These are phyloP conservation scores for Coleophoma eucalyptorum DNA, from an alignment of 2,329 filamentous ascomycete genomes.

Conservation along the genomic window DNA sequence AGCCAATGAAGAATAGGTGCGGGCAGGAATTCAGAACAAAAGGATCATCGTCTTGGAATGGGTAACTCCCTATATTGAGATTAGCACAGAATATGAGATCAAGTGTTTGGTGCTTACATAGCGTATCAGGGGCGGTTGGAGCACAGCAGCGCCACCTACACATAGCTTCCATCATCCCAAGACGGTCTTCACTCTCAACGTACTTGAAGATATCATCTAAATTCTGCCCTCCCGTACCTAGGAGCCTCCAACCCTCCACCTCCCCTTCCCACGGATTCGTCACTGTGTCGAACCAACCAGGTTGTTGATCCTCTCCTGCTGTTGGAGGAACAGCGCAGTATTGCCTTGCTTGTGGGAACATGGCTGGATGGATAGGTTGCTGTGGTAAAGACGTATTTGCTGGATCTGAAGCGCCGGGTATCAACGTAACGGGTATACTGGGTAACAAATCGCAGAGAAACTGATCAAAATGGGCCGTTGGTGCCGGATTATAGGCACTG, in stretches of 20 bases:
- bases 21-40: conserved; percentile 84
- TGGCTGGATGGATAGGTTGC: conserved; percentile 86
- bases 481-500: conserved; percentile 79
- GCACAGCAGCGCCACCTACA: conserved; percentile 88
- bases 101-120: conserved; percentile 61
- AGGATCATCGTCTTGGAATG: conserved; percentile 89
- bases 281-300: conserved; percentile 79
- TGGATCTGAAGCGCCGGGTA: conserved; percentile 81
- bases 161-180: conserved; percentile 93
- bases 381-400: conserved; percentile 89
- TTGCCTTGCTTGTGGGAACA: conserved; percentile 74
- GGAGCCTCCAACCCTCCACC: conserved; percentile 81
- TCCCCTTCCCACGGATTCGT: conserved; percentile 95
- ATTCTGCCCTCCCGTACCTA: conserved; percentile 88
- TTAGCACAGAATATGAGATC: background rate
- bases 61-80: conserved; percentile 72
- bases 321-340: conserved; percentile 49
- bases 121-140: conserved; percentile 90
- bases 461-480: conserved; percentile 77
- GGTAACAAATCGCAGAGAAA: conserved; percentile 81
- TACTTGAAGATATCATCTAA: conserved; percentile 94
- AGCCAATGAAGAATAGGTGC: conserved; percentile 87
- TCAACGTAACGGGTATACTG: conserved; percentile 80
- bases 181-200: conserved; percentile 68
- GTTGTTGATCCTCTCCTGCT: conserved; percentile 32